Evolutionary conservation across 176 grass and related monocot species (phyloP).

Genomic region (Metroxylon sagu): DNA sequence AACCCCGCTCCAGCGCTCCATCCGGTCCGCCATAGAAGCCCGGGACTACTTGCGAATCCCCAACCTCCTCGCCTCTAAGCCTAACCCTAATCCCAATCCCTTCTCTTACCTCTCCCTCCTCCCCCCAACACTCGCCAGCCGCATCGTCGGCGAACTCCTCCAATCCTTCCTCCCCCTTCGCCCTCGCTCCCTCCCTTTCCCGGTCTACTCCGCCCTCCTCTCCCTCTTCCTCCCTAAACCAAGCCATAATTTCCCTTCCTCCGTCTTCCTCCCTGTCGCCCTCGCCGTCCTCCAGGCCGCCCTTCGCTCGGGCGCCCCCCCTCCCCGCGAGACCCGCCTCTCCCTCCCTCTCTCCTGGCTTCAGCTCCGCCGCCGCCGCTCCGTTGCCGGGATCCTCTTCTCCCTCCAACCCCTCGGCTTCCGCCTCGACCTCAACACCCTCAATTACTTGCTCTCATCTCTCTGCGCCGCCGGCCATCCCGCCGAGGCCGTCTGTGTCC

Average conservation of each 20-base stretch:
- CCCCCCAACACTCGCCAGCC: conserved; percentile 12
- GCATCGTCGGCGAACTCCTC: conserved; percentile 10
- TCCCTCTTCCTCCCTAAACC: conserved; percentile 5
- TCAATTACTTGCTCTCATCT: conserved; percentile 12
- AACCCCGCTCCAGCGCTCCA: neutral
- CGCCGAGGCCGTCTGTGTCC: conserved; percentile 2
- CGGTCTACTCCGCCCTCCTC: conserved; percentile 7
- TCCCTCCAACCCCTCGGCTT: conserved; percentile 4
- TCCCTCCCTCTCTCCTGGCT: conserved; percentile 12
- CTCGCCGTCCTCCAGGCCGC: conserved; percentile 14
- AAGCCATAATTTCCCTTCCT: neutral
- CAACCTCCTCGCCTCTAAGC: neutral
- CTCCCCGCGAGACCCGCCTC: conserved; percentile 10
- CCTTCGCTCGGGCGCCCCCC: conserved; percentile 7
- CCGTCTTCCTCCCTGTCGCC: neutral
- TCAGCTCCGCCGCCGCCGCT: neutral
- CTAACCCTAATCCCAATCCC: neutral
- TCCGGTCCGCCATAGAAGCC: neutral
- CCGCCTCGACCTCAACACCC: conserved; percentile 12
- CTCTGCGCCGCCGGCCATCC: conserved; percentile 8
- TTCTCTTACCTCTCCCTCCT: conserved; percentile 12
- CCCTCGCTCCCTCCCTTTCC: conserved; percentile 2
- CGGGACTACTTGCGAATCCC: neutral
- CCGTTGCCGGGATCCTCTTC: neutral
- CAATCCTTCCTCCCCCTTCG: conserved; percentile 1